Evolutionary conservation across 768 basidiomycete genomes (phyloP).

Genomic region (Kwoniella botswanensis): DNA sequence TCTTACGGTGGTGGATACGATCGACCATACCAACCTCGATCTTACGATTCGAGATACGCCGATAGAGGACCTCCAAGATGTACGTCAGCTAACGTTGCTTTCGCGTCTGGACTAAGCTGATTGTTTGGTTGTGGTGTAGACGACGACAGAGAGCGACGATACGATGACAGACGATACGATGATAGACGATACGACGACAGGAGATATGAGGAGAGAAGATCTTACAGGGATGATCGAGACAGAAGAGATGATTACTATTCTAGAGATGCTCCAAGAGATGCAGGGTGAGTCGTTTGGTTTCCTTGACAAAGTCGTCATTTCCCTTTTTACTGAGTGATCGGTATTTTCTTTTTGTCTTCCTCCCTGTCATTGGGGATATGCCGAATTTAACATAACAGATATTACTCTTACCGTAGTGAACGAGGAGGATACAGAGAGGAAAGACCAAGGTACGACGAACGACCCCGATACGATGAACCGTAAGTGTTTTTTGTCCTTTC

Average conservation of each 20-base stretch:
- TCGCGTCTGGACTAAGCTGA: background rate
- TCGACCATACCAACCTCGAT: slow-evolving; percentile 87
- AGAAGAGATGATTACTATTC: slow-evolving; percentile 24
- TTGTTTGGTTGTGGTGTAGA: slow-evolving; percentile 40
- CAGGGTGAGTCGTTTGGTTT: slow-evolving; percentile 13
- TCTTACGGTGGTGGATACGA: slow-evolving; percentile 60
- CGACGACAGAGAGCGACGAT: slow-evolving; percentile 60
- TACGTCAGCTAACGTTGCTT: background rate
- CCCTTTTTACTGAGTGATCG: slow-evolving; percentile 21
- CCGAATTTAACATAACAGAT: slow-evolving; percentile 21
- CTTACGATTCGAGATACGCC: slow-evolving; percentile 85
- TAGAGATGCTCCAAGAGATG: slow-evolving; percentile 26
- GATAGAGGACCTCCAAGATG: slow-evolving; percentile 62
- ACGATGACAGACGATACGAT: slow-evolving; percentile 60
- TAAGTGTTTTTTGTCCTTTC: background rate
- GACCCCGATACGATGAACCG: slow-evolving; percentile 38
- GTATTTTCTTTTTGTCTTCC: background rate
- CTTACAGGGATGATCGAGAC: slow-evolving; percentile 57
- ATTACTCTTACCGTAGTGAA: slow-evolving; percentile 35
- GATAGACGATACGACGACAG: slow-evolving; percentile 32
- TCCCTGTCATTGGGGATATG: background rate
- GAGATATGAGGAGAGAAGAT: slow-evolving; percentile 64
- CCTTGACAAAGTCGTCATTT: slow-evolving; percentile 19
- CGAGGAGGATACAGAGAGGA: slow-evolving; percentile 33
- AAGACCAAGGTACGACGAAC: slow-evolving; percentile 40